phyloP scores from a whole-genome alignment of 176 grass and related monocot genomes.

The Zizania latifolia region DNA sequence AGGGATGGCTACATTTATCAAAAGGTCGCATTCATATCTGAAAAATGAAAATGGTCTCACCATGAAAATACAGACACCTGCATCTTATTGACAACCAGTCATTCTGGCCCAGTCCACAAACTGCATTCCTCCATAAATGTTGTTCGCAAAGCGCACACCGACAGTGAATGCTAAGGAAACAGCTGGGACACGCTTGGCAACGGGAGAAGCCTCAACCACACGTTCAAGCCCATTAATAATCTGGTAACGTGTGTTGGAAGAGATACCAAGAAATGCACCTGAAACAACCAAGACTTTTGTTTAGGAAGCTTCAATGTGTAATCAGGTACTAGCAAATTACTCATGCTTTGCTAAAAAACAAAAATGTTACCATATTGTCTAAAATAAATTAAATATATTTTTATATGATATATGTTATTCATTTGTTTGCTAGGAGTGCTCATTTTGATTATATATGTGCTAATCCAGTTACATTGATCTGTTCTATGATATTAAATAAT shows the following conservation, averaged over 20 bases:
- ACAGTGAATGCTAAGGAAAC: constrained; percentile 86
- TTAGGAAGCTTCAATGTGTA: constrained; percentile 11
- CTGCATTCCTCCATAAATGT: constrained; percentile 94
- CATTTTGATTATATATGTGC: too few relatives aligned
- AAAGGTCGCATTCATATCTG: neutral
- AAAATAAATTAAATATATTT: too few relatives aligned
- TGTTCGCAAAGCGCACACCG: constrained; percentile 79
- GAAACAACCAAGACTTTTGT: constrained; percentile 34
- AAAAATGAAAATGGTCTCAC: constrained; percentile 6
- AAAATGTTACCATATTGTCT: too few relatives aligned
- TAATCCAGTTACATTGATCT: too few relatives aligned
- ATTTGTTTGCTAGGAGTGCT: too few relatives aligned
- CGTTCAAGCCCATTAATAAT: constrained; percentile 86
- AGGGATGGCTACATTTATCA: neutral
- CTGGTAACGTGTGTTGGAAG: constrained; percentile 89
- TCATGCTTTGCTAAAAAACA: too few relatives aligned
- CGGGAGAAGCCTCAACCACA: constrained; percentile 72
- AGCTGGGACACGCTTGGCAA: constrained; percentile 64
- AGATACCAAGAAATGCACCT: constrained; percentile 85
- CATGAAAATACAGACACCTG: neutral
- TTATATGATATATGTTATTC: too few relatives aligned
- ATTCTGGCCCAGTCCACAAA: constrained; percentile 90
- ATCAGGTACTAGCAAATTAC: too few relatives aligned
- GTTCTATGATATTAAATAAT: too few relatives aligned
- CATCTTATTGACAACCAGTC: constrained; percentile 70